Percentiles rank a stretch among this genome's conserved stretches.
These are phyloP conservation scores for Xylaria nigripes DNA, from an alignment of 495 filamentous ascomycete genomes.

Conservation along the genomic window DNA sequence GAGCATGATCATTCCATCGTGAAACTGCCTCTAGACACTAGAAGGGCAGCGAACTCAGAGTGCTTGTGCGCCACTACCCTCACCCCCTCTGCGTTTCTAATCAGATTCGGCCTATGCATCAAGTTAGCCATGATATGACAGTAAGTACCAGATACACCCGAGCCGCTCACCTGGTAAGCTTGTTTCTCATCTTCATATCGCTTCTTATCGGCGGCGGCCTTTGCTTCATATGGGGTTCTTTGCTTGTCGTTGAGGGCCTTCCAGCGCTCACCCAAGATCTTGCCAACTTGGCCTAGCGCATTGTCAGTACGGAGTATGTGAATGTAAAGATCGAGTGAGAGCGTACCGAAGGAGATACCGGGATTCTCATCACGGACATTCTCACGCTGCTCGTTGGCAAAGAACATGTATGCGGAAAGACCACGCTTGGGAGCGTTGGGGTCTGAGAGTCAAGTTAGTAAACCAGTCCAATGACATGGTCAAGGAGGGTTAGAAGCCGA, in stretches of 20 bases:
- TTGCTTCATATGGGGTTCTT: slow-evolving; percentile 85
- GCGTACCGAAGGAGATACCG: slow-evolving; percentile 86
- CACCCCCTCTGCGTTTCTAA: slow-evolving; percentile 39
- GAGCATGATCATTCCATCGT: slow-evolving; percentile 22
- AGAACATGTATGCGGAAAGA: slow-evolving; percentile 99
- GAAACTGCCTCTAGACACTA: slow-evolving; percentile 17
- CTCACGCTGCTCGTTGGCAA: slow-evolving; percentile 97
- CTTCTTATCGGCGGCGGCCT: slow-evolving; percentile 95
- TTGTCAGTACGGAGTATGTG: slow-evolving; percentile 8
- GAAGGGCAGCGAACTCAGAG: slow-evolving; percentile 6
- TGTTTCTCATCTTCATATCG: slow-evolving; percentile 97
- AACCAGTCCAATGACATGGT: not conserved
- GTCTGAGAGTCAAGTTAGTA: slow-evolving; percentile 47
- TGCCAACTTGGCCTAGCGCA: slow-evolving; percentile 79
- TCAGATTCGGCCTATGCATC: slow-evolving; percentile 32
- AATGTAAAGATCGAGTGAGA: slow-evolving; percentile 10
- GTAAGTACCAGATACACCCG: slow-evolving; percentile 5
- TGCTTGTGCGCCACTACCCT: slow-evolving; percentile 17
- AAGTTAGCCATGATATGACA: slow-evolving; percentile 14
- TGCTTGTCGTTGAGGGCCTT: slow-evolving; percentile 88
- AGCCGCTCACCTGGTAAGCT: slow-evolving; percentile 66
- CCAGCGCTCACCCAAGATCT: slow-evolving; percentile 95
- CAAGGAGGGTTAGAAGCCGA: not conserved
- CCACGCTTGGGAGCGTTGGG: slow-evolving; percentile 98
- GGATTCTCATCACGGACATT: slow-evolving; percentile 98